Evolutionary conservation across 2,329 filamentous ascomycete species (phyloP).

Genomic region (Trichoderma polysporum): DNA sequence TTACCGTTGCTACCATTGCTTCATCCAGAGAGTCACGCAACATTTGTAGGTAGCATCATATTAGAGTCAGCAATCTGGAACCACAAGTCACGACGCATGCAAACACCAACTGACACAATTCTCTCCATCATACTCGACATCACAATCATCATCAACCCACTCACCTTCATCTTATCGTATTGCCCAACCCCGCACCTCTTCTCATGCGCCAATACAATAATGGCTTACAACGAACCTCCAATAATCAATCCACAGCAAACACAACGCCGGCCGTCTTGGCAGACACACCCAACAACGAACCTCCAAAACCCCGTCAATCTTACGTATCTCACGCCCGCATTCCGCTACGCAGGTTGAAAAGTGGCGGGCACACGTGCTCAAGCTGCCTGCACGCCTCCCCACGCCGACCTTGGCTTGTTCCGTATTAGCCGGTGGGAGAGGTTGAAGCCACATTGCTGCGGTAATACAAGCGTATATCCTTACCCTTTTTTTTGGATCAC

Average conservation of each 20-base stretch:
- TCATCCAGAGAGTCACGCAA: background rate
- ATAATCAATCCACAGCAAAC: background rate
- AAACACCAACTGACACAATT: too few species aligned
- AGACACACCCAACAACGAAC: background rate
- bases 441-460: background rate
- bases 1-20: background rate
- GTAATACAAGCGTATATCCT: too few species aligned
- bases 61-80: background rate
- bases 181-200: background rate
- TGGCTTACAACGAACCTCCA: background rate
- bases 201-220: background rate
- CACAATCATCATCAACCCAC: background rate
- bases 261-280: slow-evolving; percentile 14
- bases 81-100: too few species aligned
- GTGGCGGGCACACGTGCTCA: slow-evolving; percentile 18
- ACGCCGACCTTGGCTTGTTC: background rate
- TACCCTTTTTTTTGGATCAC: too few species aligned
- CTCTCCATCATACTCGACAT: background rate
- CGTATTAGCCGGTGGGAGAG: background rate
- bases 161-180: background rate
- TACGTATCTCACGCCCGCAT: slow-evolving; percentile 15
- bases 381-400: background rate
- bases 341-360: background rate
- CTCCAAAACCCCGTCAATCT: slow-evolving; percentile 2
- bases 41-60: background rate